phyloP scores from a whole-genome alignment of 805 yeast genomes.

The Candida caryicola region DNA sequence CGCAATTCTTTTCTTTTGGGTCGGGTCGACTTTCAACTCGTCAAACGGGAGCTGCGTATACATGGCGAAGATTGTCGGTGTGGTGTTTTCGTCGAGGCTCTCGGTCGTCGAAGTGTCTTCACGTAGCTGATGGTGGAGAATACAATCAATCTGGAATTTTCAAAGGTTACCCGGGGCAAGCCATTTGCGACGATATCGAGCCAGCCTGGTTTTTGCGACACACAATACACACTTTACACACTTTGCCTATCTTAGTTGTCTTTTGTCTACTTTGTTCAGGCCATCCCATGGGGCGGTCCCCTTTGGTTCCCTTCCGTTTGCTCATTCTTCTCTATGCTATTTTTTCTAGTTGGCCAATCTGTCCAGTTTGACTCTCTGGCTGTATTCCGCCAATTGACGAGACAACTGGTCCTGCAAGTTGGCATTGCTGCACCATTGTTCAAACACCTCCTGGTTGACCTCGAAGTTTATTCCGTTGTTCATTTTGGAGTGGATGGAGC shows the following conservation, averaged over 20 bases:
- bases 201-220: no score
- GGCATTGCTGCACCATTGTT: conserved; percentile 38
- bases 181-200: no score
- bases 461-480: conserved; percentile 53
- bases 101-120: no score
- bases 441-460: conserved; percentile 42
- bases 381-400: conserved; percentile 30
- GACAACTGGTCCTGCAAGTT: conserved; percentile 46
- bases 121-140: not conserved
- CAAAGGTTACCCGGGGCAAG: not conserved
- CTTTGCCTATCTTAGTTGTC: no score
- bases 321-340: no score
- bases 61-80: conserved; percentile 20
- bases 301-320: no score
- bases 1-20: conserved; percentile 42
- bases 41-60: conserved; percentile 45
- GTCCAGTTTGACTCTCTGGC: conserved; percentile 1
- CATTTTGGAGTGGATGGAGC: conserved; percentile 15
- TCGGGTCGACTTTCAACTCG: conserved; percentile 41
- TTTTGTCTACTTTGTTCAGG: no score
- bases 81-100: not conserved
- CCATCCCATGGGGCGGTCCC: no score
- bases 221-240: no score
- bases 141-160: not conserved
- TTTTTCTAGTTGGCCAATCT: not conserved